Evolutionary conservation across 225 moss, liverwort and hornwort species (phyloP).

Genomic region (Straminergon stramineum): DNA sequence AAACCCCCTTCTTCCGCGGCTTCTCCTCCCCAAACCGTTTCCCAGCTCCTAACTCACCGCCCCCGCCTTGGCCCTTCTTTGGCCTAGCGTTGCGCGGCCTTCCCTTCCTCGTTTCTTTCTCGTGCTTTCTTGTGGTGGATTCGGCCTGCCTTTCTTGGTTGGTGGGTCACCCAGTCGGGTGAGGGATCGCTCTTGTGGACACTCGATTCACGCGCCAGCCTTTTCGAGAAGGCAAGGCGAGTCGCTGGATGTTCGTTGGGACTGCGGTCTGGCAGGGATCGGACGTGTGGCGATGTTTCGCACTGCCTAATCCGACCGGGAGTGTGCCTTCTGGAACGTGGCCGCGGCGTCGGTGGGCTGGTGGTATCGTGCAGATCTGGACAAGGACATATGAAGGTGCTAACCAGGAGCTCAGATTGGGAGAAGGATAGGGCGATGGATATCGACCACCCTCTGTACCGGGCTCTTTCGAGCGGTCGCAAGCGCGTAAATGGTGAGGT

Average conservation of each 20-base stretch:
- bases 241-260: conserved; percentile 3
- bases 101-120: background rate
- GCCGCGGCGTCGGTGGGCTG: background rate
- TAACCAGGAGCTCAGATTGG: conserved; percentile 26
- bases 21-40: background rate
- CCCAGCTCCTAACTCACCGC: background rate
- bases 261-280: conserved; percentile 5
- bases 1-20: background rate
- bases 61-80: background rate
- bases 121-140: background rate
- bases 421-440: conserved; percentile 51
- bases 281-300: conserved; percentile 13
- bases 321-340: background rate
- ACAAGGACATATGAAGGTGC: conserved; percentile 32
- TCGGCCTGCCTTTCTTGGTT: background rate
- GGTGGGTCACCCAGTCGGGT: background rate
- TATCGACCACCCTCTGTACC: conserved; percentile 52
- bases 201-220: background rate
- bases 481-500: conserved; percentile 61
- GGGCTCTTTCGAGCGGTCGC: conserved; percentile 45
- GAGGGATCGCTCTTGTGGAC: background rate
- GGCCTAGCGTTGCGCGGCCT: background rate
- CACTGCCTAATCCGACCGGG: conserved; percentile 7
- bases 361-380: conserved; percentile 23
- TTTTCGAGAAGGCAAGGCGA: background rate